These are phyloP conservation scores for Arthromyces matolae DNA, from an alignment of 768 basidiomycete species.

Conservation along the genomic window DNA sequence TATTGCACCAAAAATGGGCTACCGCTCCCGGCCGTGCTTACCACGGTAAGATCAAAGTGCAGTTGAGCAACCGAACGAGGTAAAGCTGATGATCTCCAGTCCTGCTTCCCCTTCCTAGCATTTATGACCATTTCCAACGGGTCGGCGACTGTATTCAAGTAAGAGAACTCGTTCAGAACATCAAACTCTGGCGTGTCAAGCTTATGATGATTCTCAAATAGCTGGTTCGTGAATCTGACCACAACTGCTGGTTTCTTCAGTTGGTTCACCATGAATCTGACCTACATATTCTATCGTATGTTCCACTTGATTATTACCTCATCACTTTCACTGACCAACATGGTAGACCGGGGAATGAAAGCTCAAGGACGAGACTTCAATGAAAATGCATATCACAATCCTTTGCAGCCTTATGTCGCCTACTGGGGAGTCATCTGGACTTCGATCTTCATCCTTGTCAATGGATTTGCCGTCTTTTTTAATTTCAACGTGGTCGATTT, in stretches of 20 bases:
- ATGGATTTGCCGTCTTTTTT: conserved; percentile 60
- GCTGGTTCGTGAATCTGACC: conserved; percentile 69
- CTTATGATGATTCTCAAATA: conserved; percentile 16
- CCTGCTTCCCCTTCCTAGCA: conserved; percentile 43
- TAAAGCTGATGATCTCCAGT: conserved; percentile 9
- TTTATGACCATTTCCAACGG: conserved; percentile 67
- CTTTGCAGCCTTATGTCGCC: conserved; percentile 62
- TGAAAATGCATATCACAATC: conserved; percentile 59
- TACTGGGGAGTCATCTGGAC: conserved; percentile 73
- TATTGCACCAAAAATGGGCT: conserved; percentile 47
- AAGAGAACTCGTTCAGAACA: conserved; percentile 6
- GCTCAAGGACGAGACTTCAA: conserved; percentile 62
- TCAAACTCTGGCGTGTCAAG: no score
- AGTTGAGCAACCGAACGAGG: neutral
- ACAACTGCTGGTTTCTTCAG: conserved; percentile 66
- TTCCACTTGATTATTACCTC: conserved; percentile 3
- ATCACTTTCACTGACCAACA: neutral
- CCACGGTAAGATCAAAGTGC: conserved; percentile 24
- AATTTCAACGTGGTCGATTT: conserved; percentile 52
- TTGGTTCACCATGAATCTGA: conserved; percentile 67
- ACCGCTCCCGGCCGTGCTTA: conserved; percentile 38
- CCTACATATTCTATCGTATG: conserved; percentile 70
- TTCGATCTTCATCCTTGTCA: conserved; percentile 51
- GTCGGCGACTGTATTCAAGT: conserved; percentile 56
- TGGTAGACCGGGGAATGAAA: conserved; percentile 53